These are phyloP conservation scores for Orbilia javanica DNA, from an alignment of 2,329 filamentous ascomycete genomes.

Conservation along the genomic window DNA sequence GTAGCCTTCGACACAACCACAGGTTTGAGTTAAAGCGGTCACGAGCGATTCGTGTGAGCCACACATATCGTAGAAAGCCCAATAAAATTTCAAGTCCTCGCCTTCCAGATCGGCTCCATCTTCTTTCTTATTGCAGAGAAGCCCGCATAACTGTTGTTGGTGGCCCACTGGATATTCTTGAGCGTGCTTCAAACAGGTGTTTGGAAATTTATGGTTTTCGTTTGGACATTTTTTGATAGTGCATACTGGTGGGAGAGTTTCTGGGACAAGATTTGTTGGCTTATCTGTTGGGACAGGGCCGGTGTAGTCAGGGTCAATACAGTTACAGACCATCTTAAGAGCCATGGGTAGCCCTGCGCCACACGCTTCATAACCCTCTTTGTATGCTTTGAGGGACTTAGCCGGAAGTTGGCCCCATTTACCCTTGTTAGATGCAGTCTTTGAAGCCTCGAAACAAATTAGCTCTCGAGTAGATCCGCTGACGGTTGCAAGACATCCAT, in stretches of 20 bases:
- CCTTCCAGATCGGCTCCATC: not conserved
- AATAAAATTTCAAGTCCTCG: not conserved
- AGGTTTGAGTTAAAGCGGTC: not conserved
- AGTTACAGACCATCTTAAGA: not conserved
- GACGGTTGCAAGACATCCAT: not conserved
- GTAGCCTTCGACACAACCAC: not conserved
- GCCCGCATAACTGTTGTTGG: not conserved
- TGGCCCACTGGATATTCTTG: not conserved
- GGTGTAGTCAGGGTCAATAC: not conserved
- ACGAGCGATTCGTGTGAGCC: not conserved
- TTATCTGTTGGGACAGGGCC: not conserved
- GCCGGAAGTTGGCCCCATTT: not conserved
- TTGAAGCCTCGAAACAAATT: not conserved
- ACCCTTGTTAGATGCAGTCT: not conserved
- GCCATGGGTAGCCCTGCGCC: not conserved
- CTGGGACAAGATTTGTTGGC: not conserved
- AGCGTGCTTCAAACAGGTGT: not conserved
- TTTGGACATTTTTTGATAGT: not conserved
- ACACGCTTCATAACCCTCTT: not conserved
- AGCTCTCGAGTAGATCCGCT: not conserved
- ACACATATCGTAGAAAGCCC: too few species aligned
- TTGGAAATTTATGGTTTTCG: not conserved
- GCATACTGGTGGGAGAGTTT: not conserved
- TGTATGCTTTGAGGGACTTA: not conserved
- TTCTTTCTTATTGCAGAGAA: conserved; percentile 2